These are phyloP conservation scores for Ambrosia artemisiifolia DNA, from an alignment of 129 eudicot species.

Conservation along the genomic window DNA sequence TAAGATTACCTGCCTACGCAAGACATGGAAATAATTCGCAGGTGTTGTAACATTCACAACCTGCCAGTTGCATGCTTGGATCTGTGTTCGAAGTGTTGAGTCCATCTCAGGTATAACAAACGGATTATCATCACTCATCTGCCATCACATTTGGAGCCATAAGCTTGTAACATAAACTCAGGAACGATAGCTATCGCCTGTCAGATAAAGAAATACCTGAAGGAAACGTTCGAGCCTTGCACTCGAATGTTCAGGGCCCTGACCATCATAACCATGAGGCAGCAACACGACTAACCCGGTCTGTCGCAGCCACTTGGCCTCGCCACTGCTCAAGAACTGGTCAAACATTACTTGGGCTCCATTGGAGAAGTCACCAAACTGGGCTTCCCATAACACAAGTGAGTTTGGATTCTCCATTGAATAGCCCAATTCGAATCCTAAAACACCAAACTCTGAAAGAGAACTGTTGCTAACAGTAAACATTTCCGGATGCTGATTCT, in stretches of 20 bases:
- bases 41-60: constrained; percentile 96
- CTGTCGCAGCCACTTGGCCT: constrained; percentile 95
- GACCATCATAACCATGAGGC: constrained; percentile 99
- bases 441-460: constrained; percentile 93
- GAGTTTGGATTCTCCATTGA: constrained; percentile 99
- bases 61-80: constrained; percentile 98
- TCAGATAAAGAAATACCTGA: constrained; percentile 42
- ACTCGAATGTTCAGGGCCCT: constrained; percentile 99
- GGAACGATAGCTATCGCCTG: background rate
- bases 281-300: constrained; percentile 82
- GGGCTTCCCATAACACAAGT: constrained; percentile 95
- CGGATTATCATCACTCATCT: constrained; percentile 97
- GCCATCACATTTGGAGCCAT: constrained; percentile 12
- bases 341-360: constrained; percentile 97
- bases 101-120: constrained; percentile 92
- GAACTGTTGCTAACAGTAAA: constrained; percentile 99
- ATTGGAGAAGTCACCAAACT: constrained; percentile 90
- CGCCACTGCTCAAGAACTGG: constrained; percentile 95
- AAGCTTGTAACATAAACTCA: background rate
- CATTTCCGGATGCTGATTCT: constrained; percentile 79
- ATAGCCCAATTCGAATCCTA: constrained; percentile 93
- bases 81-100: constrained; percentile 78
- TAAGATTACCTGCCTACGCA: constrained; percentile 81
- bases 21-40: constrained; percentile 93
- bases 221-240: constrained; percentile 95